These are phyloP conservation scores for Haplosporangium sp. DNA, from an alignment of 371 early-diverging fungal genomes.

Conservation along the genomic window DNA sequence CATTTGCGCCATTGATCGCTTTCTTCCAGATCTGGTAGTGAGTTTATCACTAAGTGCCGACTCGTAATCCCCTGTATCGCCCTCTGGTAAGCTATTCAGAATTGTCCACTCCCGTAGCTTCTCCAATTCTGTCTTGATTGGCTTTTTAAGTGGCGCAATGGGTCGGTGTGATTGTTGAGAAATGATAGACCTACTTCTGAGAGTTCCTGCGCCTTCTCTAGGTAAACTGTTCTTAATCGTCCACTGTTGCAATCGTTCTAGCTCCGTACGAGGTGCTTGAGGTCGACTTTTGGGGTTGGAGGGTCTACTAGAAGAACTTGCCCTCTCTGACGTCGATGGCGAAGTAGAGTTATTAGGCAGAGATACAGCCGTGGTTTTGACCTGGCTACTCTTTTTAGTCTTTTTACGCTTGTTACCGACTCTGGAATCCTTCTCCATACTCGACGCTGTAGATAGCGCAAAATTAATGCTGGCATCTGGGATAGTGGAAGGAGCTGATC, in stretches of 20 bases:
- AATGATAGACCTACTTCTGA: neutral
- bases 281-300: neutral
- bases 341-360: neutral
- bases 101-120: slow-evolving; percentile 13
- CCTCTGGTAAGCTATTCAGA: slow-evolving; percentile 9
- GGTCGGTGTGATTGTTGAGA: slow-evolving; percentile 1
- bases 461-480: neutral
- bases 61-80: neutral
- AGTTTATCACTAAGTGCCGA: neutral
- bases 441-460: neutral
- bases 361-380: neutral
- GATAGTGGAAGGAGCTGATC: neutral
- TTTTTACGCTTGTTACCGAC: neutral
- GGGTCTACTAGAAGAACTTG: neutral
- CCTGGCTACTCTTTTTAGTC: neutral
- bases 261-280: neutral
- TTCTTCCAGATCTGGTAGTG: slow-evolving; percentile 1
- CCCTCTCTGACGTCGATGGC: neutral
- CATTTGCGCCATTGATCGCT: slow-evolving; percentile 2
- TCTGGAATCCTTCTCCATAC: neutral
- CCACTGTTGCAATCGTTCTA: slow-evolving; percentile 19
- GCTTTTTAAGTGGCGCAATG: neutral
- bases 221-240: slow-evolving; percentile 20
- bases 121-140: slow-evolving; percentile 11
- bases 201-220: neutral